A percentile compares a stretch with the other conserved stretches of the same genome.
Conservation (phyloP, 495 filamentous ascomycete genomes). For the Gamarada debralockiae region DNA sequence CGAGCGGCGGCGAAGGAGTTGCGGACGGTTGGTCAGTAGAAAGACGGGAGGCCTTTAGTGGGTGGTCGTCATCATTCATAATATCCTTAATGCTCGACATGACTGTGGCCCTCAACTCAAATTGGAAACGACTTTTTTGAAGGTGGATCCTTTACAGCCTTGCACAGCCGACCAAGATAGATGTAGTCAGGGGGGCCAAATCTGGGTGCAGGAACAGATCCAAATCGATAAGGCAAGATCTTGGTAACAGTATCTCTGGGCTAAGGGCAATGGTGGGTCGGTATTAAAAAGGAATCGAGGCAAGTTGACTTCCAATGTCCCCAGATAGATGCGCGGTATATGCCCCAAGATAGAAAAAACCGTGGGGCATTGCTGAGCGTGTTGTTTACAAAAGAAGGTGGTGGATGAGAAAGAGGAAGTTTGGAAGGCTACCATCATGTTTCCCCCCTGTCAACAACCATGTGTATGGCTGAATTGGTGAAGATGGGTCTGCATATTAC, state of each 20-base stretch:
- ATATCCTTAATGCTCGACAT: constrained; percentile 30
- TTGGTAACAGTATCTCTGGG: constrained; percentile 4
- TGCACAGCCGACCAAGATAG: constrained; percentile 24
- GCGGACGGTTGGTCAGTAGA: constrained; percentile 10
- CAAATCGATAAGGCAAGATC: not conserved
- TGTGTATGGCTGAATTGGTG: not conserved
- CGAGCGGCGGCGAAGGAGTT: constrained; percentile 10
- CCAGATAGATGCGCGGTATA: constrained; percentile 11
- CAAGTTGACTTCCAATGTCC: constrained; percentile 10
- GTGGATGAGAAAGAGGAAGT: not conserved
- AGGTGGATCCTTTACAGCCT: constrained; percentile 15
- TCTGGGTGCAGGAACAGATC: constrained; percentile 13
- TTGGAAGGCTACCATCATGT: not conserved
- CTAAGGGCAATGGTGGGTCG: not conserved
- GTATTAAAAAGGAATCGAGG: not conserved
- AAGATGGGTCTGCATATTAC: no score
- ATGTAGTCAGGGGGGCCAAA: constrained; percentile 17
- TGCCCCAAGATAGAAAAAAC: constrained; percentile 23
- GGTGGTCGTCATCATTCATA: constrained; percentile 29
- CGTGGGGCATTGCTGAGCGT: constrained; percentile 24
- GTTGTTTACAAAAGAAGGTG: constrained; percentile 1
- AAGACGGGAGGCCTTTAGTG: constrained; percentile 15
- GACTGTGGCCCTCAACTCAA: constrained; percentile 14
- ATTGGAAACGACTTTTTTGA: constrained; percentile 15
- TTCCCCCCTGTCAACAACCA: not conserved